Evolutionary conservation across 441 rosid genomes (phyloP), one percentile per base, ranked within the genome.

Genomic region (California macrophylla): DNA sequence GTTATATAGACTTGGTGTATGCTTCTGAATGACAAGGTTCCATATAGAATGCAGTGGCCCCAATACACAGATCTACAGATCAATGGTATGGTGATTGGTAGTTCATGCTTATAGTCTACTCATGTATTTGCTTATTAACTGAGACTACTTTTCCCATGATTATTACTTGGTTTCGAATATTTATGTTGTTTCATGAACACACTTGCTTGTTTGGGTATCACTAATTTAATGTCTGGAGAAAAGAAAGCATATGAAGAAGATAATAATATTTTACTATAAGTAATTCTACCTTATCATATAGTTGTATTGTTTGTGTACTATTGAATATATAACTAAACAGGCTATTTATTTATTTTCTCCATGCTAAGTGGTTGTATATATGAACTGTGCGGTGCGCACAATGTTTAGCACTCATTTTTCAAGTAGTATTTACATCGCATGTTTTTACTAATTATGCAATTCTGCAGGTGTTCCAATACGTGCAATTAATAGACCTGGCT

Each of bases 31-130:
- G 99, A 92, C 81, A 92, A 91, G 82, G 99, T 92, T 76, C 77
- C 88, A 42, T 92, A 82, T 74, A 88, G 99, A 89, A 89, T 95
- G 91, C 99, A 91, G 71, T 95, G 99, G 99, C 99, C 98, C n/a
- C 97, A 88, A 42, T 79, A 76, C 83, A 84, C 92, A 67, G 98
- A 95, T 73, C 85, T 95, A 72, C 99, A 91, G 77, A 79, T 92
- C 79, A 92, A 95, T 84, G 99, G 99, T 95, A 91, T 75, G 86
- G 67, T 74, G 13, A 40, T 60, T n/a, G 28, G 42, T 63, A 30
- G 42, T 16, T 63, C 40, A n/a, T 63, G 23, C 16, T 63, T 63
- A 32, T 20, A n/a, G 21, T 63, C 54, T 47, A 30, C 40, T 29
- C 42, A 6, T 29, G 24, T 63, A 63, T 40, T 63, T 16, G 54